These are phyloP conservation scores for Yamadazyma blattariae DNA, from an alignment of 1,139 yeast species.

Conservation along the genomic window DNA sequence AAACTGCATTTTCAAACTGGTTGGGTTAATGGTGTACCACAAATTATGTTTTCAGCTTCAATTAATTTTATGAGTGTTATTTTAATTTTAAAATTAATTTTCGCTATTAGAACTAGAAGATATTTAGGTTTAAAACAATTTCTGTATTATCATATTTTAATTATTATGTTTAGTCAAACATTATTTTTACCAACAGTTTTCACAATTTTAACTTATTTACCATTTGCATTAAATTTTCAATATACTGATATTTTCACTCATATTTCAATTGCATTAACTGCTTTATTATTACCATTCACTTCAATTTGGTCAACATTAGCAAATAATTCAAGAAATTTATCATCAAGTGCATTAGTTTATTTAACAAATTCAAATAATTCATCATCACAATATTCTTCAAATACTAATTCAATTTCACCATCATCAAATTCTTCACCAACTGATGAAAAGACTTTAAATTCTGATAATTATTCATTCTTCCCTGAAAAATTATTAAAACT, in stretches of 20 bases:
- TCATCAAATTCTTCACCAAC: conserved; percentile 10
- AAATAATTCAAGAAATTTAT: conserved; percentile 29
- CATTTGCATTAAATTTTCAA: conserved; percentile 6
- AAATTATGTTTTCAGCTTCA: conserved; percentile 66
- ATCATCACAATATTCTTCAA: background rate
- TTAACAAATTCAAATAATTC: conserved; percentile 7
- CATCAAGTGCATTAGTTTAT: conserved; percentile 9
- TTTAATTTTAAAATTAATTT: conserved; percentile 56
- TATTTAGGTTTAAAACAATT: conserved; percentile 78
- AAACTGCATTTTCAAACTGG: conserved; percentile 8
- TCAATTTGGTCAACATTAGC: conserved; percentile 84
- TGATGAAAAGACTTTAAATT: conserved; percentile 14
- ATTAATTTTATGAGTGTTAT: conserved; percentile 60
- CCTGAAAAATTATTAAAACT: conserved; percentile 17
- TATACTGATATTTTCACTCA: conserved; percentile 18
- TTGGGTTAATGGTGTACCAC: conserved; percentile 48
- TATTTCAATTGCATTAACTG: conserved; percentile 33
- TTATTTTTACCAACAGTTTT: conserved; percentile 74
- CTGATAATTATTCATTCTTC: conserved; percentile 16
- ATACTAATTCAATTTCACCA: background rate
- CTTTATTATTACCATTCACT: conserved; percentile 74
- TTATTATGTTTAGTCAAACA: conserved; percentile 82
- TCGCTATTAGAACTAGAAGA: conserved; percentile 71
- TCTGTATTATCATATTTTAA: conserved; percentile 73
- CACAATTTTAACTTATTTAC: conserved; percentile 49